Conservation (phyloP, 1,139 yeast genomes). For the Blastobotrys malaysiensis region DNA sequence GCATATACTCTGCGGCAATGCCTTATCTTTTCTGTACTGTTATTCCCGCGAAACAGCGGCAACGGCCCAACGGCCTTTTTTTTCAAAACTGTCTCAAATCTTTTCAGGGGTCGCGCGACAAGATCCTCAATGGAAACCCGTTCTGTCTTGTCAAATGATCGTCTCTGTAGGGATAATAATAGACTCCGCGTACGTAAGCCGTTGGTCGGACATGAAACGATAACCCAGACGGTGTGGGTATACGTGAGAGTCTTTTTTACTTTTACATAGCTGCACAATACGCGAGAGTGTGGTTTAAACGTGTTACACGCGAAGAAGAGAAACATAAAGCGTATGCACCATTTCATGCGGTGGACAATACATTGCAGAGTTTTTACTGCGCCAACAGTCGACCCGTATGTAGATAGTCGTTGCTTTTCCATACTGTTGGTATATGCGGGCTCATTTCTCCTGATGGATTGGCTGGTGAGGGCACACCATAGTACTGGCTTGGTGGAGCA, state of each 20-base stretch:
- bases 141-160: no score
- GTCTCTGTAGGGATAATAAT: no score
- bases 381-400: neutral
- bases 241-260: no score
- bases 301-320: neutral
- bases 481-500: neutral
- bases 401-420: neutral
- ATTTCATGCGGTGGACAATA: neutral
- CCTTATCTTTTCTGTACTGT: neutral
- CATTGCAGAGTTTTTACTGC: neutral
- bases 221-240: neutral
- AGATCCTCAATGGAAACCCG: no score
- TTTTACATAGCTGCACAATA: neutral
- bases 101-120: neutral
- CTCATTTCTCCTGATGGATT: neutral
- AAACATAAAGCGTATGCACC: neutral
- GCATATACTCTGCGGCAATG: neutral
- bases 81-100: neutral
- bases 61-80: neutral
- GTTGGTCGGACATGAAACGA: neutral
- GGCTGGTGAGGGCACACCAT: neutral
- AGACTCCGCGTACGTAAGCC: neutral
- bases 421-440: neutral
- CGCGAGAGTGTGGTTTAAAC: neutral
- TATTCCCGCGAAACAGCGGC: neutral